Evolutionary conservation across 1,284 basidiomycete genomes (phyloP), one percentile per base, ranked within the genome.

Genomic region (Cutaneotrichosporon sp.): DNA sequence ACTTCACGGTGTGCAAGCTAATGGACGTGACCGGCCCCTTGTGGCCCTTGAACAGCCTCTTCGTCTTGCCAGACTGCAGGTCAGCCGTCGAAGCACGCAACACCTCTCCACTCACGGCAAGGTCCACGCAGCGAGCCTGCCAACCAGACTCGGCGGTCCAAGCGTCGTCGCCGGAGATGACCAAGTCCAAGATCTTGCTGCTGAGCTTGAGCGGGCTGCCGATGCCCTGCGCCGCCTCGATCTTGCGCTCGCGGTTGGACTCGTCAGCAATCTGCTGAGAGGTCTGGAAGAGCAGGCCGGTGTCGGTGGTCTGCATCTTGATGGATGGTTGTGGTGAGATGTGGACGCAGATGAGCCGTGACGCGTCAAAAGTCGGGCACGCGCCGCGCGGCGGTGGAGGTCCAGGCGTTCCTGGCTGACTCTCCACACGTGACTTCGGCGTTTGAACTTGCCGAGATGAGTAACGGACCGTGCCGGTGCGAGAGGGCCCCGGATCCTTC

Each of bases 71-170:
- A 20, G 89, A 87, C 94, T 95, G 60, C 4, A 18, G 62, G 59
- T n/a, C 7, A 14, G 18, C 8, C 6, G 18, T n/a, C n/a, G n/a
- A n/a, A n/a, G n/a, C n/a, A n/a, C n/a, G n/a, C n/a, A n/a, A n/a
- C 38, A n/a, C 16, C 16, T 7, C 38, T 6, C 18, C 5, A 50
- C 47, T n/a, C 54, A 92, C 93, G 82, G 89, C 84, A 25, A 95
- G 78, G 71, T 91, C 86, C 34, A 93, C 72, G 68, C 87, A 87
- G 54, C 88, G 84, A 11, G 87, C 84, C 13, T 89, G 83, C 64
- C 87, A 86, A 0, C 90, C 89, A 71, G 89, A 93, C 75, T 94
- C 92, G 22, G 90, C 92, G 51, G 92, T 86, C 89, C 90, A 97
- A 0, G 86, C 90, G 25, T 85, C 79, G 31, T 85, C 83, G 5